phyloP scores from a whole-genome alignment of 1,284 basidiomycete species.

The Mrakiaceae sp. region DNA sequence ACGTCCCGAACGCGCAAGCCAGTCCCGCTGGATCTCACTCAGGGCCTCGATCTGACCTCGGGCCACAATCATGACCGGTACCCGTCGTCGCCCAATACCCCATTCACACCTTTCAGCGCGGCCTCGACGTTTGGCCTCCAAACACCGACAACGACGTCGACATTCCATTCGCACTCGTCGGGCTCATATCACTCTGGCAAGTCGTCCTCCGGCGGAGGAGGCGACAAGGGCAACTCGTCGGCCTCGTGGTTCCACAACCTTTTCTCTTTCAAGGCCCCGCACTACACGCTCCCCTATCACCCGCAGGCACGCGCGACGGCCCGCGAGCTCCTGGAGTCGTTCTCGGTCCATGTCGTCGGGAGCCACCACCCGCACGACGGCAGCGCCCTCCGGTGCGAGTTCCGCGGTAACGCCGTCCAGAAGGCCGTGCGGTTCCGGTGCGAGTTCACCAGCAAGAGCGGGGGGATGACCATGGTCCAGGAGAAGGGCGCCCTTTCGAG shows the following conservation, averaged over 20 bases:
- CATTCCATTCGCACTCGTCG: no score
- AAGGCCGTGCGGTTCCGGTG: conserved; percentile 62
- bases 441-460: conserved; percentile 43
- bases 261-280: conserved; percentile 70
- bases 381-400: conserved; percentile 6
- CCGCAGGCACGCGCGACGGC: conserved; percentile 50
- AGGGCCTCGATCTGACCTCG: no score
- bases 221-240: background rate
- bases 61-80: no score
- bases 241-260: conserved; percentile 73
- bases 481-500: conserved; percentile 79
- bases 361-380: conserved; percentile 28
- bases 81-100: no score
- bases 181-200: no score
- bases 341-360: conserved; percentile 55
- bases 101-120: no score
- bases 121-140: no score
- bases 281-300: conserved; percentile 37
- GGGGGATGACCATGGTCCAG: conserved; percentile 55
- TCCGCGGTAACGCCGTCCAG: conserved; percentile 35
- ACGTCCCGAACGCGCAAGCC: no score
- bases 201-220: no score
- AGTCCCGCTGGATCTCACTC: no score
- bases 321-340: conserved; percentile 55
- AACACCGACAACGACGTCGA: no score